Conservation (phyloP, 257 asterid genomes). For the Jasminum sambac region DNA sequence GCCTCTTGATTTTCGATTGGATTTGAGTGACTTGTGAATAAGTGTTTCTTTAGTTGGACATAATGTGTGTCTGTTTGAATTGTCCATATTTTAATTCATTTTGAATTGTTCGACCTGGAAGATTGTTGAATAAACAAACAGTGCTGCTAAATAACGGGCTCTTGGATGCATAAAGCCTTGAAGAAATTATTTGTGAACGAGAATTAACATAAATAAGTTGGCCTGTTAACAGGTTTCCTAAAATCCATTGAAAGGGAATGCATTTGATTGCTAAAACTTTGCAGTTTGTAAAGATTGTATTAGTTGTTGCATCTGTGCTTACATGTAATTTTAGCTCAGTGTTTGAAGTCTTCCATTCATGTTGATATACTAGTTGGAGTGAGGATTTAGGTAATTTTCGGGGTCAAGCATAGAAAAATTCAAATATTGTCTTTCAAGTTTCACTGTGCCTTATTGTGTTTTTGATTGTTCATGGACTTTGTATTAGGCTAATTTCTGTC, state of each 20-base stretch:
- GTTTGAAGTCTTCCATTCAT: not conserved
- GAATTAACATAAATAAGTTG: not conserved
- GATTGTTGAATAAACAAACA: not conserved
- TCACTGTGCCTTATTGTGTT: not conserved
- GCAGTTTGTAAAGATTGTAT: not conserved
- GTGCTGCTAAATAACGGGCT: not conserved
- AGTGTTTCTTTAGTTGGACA: not conserved
- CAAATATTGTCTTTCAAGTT: not conserved
- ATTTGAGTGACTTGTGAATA: not conserved
- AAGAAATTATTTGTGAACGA: not conserved
- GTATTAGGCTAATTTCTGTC: not conserved
- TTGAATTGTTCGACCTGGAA: not conserved
- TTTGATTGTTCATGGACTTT: not conserved
- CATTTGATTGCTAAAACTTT: not conserved
- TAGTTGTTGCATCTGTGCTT: too few relatives aligned
- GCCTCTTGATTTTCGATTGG: not conserved
- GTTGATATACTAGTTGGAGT: not conserved
- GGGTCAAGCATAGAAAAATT: not conserved
- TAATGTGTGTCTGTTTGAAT: not conserved
- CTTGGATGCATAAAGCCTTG: not conserved
- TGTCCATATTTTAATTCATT: not conserved
- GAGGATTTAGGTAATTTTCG: not conserved
- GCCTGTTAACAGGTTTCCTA: not conserved
- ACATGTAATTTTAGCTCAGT: not conserved
- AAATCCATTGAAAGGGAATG: not conserved